A percentile compares a stretch with the other conserved stretches of the same genome.
Evolutionary conservation across 352 stramenopile species (phyloP).

Genomic region (Globisporangium canariense): DNA sequence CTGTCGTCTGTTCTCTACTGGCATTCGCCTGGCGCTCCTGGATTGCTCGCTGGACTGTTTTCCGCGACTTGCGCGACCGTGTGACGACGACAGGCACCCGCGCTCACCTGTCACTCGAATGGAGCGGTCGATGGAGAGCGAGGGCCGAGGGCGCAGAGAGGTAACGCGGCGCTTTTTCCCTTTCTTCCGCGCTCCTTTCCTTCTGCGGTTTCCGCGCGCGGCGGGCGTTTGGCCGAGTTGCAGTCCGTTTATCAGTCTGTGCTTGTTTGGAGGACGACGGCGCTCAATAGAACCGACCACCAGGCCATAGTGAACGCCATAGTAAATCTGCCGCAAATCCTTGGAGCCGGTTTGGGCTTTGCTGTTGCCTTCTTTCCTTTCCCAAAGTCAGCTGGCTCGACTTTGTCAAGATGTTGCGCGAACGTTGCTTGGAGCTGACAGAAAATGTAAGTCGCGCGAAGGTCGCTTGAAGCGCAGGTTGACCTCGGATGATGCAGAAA

Average conservation of each 20-base stretch:
- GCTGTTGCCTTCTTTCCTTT: not conserved
- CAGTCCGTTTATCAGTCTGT: not conserved
- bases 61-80: not conserved
- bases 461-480: not conserved
- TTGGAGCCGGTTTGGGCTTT: conserved; percentile 32
- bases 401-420: conserved; percentile 10
- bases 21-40: not conserved
- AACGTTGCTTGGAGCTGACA: conserved; percentile 2
- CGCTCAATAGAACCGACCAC: not conserved
- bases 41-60: not conserved
- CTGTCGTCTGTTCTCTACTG: not conserved
- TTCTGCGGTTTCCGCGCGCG: conserved; percentile 4
- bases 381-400: conserved; percentile 5
- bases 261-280: not conserved
- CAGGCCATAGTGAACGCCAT: not conserved
- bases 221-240: not conserved
- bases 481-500: not conserved
- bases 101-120: not conserved
- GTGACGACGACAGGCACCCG: not conserved
- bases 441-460: not conserved
- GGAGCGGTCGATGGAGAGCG: not conserved
- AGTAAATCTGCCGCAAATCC: conserved; percentile 2
- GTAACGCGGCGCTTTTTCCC: not conserved
- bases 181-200: not conserved
- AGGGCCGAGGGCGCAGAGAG: not conserved